phyloP scores from a whole-genome alignment of 805 yeast species.

The Kazachstania martiniae region DNA sequence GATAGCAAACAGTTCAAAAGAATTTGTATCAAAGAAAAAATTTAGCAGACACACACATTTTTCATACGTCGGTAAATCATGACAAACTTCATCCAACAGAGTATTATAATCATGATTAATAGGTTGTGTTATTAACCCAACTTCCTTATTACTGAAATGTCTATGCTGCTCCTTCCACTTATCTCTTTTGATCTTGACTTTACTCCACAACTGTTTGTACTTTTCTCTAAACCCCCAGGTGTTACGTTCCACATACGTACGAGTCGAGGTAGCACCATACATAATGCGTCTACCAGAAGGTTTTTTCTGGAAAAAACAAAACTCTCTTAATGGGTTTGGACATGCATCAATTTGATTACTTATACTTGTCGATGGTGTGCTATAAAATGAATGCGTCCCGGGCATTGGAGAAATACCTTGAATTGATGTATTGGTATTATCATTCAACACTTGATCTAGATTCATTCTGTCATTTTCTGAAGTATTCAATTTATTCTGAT shows the following conservation, averaged over 20 bases:
- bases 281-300: slow-evolving; percentile 14
- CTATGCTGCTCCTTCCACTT: slow-evolving; percentile 11
- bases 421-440: too few species aligned
- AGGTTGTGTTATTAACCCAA: not conserved
- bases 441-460: too few species aligned
- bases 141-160: not conserved
- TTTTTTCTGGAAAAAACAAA: slow-evolving; percentile 10
- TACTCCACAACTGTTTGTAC: slow-evolving; percentile 16
- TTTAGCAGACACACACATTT: slow-evolving; percentile 6
- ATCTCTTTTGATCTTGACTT: slow-evolving; percentile 17
- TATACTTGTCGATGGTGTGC: too few species aligned
- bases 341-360: too few species aligned
- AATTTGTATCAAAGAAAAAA: slow-evolving; percentile 9
- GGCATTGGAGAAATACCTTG: too few species aligned
- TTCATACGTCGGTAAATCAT: slow-evolving; percentile 16
- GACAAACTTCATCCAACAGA: slow-evolving; percentile 5
- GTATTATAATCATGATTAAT: not conserved
- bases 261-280: slow-evolving; percentile 26
- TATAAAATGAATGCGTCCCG: too few species aligned
- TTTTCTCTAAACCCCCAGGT: slow-evolving; percentile 11
- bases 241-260: slow-evolving; percentile 10
- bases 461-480: too few species aligned
- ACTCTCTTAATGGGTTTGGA: slow-evolving; percentile 8
- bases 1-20: slow-evolving; percentile 7
- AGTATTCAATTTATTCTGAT: too few species aligned